A percentile compares a stretch with the other conserved stretches of the same genome.
Conservation (phyloP, 192 early-diverging fungal genomes). For the Lobosporangium transversale region DNA sequence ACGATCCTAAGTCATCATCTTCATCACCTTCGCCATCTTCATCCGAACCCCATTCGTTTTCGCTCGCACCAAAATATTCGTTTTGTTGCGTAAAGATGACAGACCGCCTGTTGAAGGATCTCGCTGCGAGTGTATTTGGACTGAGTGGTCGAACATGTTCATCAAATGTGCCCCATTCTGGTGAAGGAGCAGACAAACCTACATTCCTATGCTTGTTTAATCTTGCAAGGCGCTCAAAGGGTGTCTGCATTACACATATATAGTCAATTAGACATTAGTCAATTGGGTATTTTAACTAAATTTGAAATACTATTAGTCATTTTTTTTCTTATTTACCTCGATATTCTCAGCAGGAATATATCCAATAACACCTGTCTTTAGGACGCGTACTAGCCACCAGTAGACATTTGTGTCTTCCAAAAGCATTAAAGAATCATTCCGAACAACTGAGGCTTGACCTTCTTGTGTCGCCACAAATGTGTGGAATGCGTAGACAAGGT, state of each 20-base stretch:
- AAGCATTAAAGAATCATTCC: slow-evolving; percentile 80
- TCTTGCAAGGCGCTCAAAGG: slow-evolving; percentile 80
- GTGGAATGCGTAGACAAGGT: slow-evolving; percentile 83
- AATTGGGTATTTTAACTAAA: no score
- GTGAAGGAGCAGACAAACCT: slow-evolving; percentile 44
- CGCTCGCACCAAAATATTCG: slow-evolving; percentile 39
- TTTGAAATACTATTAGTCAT: neutral
- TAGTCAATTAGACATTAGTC: no score
- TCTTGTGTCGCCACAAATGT: slow-evolving; percentile 88
- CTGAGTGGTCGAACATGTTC: slow-evolving; percentile 35
- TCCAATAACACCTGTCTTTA: slow-evolving; percentile 79
- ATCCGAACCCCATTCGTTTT: slow-evolving; percentile 37
- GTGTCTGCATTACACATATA: slow-evolving; percentile 71
- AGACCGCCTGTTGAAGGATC: slow-evolving; percentile 20
- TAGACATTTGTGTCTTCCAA: slow-evolving; percentile 88
- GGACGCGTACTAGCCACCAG: slow-evolving; percentile 80
- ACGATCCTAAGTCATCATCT: slow-evolving; percentile 44
- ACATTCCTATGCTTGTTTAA: slow-evolving; percentile 82
- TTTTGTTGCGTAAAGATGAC: slow-evolving; percentile 30
- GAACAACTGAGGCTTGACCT: slow-evolving; percentile 84
- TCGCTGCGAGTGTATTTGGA: slow-evolving; percentile 6
- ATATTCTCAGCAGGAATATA: slow-evolving; percentile 93
- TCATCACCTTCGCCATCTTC: slow-evolving; percentile 35
- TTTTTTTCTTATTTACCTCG: slow-evolving; percentile 59
- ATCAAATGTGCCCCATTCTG: slow-evolving; percentile 49